Evolutionary conservation across 768 basidiomycete genomes (phyloP), one percentile per base, ranked within the genome.

Genomic region (Russula emetica): DNA sequence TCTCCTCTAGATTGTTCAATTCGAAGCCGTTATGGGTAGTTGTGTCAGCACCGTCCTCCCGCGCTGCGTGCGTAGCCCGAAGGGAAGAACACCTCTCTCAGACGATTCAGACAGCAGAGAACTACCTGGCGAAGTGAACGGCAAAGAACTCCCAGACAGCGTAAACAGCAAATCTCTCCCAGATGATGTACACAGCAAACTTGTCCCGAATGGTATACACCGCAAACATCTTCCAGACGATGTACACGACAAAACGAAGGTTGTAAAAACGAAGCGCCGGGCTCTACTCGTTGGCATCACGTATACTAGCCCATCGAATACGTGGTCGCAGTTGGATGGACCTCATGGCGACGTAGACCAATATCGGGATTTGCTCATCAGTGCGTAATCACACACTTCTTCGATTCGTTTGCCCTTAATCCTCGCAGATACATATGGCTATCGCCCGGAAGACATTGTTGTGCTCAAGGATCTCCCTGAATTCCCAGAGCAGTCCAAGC

Each of bases 231-330:
- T 3, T 14, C 11, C 36, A 36, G 3, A 36, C 5, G 11, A 13
- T 36, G 36, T 13, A 13, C 36, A 36, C 36, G 3, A 13, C 36
- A 13, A 36, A 36, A 4, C 36, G 34, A 34, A 34, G 10, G 34
- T 11, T 3, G 34, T 34, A 8, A 2, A 34, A 34, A 3, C 34
- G 8, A 67, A 55, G 36, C 60, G 67, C n/a, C 60, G 58, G 22
- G 69, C 69, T 18, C 45, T 70, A 20, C 69, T 70, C 26, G 58
- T 70, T 5, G 68, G 68, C 34, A 69, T 70, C 30, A 28, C 44
- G 16, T 70, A 70, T 34, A 1, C 18, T 28, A 44, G 5, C 8
- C 45, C 45, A 22, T 32, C n/a, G 22, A 53, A 56, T 5, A 60
- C 16, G 22, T 70, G 55, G 58, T 26, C 36, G 3, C 4, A 0